Evolutionary conservation across 2,329 filamentous ascomycete genomes (phyloP).

Genomic region (Lachnellula cervina): DNA sequence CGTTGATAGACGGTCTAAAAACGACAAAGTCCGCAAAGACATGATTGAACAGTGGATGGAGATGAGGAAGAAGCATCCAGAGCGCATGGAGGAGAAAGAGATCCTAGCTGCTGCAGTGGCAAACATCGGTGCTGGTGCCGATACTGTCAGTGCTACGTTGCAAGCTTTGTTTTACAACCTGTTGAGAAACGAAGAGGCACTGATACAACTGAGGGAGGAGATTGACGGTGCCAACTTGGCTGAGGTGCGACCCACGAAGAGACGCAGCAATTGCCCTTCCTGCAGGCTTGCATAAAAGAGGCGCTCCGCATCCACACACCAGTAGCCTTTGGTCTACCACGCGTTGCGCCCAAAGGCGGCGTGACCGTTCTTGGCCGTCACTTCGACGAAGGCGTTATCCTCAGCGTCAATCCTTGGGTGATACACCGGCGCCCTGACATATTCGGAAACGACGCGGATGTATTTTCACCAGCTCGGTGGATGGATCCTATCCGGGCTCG

Average conservation of each 20-base stretch:
- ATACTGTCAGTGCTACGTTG: slow-evolving; percentile 34
- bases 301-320: slow-evolving; percentile 33
- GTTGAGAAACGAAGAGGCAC: slow-evolving; percentile 25
- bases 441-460: slow-evolving; percentile 31
- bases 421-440: slow-evolving; percentile 29
- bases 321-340: slow-evolving; percentile 26
- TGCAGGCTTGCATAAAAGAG: slow-evolving; percentile 37
- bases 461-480: slow-evolving; percentile 35
- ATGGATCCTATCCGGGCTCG: slow-evolving; percentile 18
- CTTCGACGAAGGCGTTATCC: slow-evolving; percentile 28
- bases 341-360: slow-evolving; percentile 28
- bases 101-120: slow-evolving; percentile 33
- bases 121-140: slow-evolving; percentile 36
- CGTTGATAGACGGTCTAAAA: slow-evolving; percentile 32
- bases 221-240: slow-evolving; percentile 20
- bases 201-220: slow-evolving; percentile 23
- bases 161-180: slow-evolving; percentile 36
- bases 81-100: slow-evolving; percentile 32
- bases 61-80: slow-evolving; percentile 30
- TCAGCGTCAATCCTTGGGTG: slow-evolving; percentile 35
- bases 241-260: slow-evolving; percentile 23
- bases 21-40: slow-evolving; percentile 30
- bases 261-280: slow-evolving; percentile 30
- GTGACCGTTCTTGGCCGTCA: slow-evolving; percentile 30
- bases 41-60: slow-evolving; percentile 36